A percentile compares a stretch with the other conserved stretches of the same genome.
These are phyloP conservation scores for Pouteria glomerata DNA, from an alignment of 148 eudicot species.

Conservation along the genomic window DNA sequence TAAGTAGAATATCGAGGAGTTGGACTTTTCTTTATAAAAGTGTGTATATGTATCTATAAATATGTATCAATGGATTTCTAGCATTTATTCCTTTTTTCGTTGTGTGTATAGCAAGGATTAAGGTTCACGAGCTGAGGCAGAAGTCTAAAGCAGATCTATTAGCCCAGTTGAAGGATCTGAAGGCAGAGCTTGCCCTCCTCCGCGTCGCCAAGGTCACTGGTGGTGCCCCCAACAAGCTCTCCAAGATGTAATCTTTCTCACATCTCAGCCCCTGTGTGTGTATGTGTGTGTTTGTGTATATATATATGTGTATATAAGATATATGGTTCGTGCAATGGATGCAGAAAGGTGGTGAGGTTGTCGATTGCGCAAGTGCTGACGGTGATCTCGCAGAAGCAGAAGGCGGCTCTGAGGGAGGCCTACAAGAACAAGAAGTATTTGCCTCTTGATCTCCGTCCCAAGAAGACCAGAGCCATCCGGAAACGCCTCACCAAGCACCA, in stretches of 20 bases:
- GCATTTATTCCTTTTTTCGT: too few species aligned
- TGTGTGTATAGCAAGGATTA: slow-evolving; percentile 63
- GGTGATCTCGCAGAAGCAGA: slow-evolving; percentile 69
- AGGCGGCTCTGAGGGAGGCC: slow-evolving; percentile 53
- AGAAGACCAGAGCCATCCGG: slow-evolving; percentile 74
- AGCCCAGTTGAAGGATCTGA: slow-evolving; percentile 50
- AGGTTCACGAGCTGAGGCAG: slow-evolving; percentile 63
- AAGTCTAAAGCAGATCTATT: slow-evolving; percentile 48
- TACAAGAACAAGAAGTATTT: slow-evolving; percentile 64
- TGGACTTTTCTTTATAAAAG: too few species aligned
- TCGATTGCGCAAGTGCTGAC: slow-evolving; percentile 73
- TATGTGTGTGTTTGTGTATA: not conserved
- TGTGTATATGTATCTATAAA: too few species aligned
- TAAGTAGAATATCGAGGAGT: too few species aligned
- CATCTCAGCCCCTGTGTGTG: not conserved
- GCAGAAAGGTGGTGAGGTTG: slow-evolving; percentile 60
- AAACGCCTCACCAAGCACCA: slow-evolving; percentile 65
- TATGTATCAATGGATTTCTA: too few species aligned
- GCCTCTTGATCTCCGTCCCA: slow-evolving; percentile 76
- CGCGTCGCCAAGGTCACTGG: slow-evolving; percentile 80
- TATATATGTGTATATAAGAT: not conserved
- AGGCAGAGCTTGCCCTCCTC: slow-evolving; percentile 64
- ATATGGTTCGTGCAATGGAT: not conserved
- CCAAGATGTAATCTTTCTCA: slow-evolving; percentile 46
- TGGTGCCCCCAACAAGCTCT: slow-evolving; percentile 76